These are phyloP conservation scores for Juncus inflexus DNA, from an alignment of 176 grass and related monocot genomes.

Conservation along the genomic window DNA sequence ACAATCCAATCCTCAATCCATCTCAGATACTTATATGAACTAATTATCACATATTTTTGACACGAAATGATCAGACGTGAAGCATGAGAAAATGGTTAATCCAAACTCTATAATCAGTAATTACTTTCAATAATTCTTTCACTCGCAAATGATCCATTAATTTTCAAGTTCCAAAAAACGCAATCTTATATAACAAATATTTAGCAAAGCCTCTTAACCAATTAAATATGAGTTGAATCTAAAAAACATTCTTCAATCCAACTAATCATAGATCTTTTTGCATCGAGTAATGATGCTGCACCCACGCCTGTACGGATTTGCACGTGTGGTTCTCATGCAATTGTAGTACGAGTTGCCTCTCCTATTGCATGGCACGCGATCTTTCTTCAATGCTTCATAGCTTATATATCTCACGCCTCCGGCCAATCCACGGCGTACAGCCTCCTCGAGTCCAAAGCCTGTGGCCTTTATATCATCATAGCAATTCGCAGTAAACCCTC, in stretches of 20 bases:
- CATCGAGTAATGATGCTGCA: constrained; percentile 38
- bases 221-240: too few species aligned
- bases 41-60: too few species aligned
- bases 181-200: too few species aligned
- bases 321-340: constrained; percentile 19
- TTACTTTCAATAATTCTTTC: too few species aligned
- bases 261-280: constrained; percentile 16
- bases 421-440: constrained; percentile 23
- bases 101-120: too few species aligned
- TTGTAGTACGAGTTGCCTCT: constrained; percentile 42
- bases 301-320: constrained; percentile 36
- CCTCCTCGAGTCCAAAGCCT: constrained; percentile 5
- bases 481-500: constrained; percentile 22
- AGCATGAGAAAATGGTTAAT: too few species aligned
- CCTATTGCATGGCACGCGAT: constrained; percentile 35
- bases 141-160: too few species aligned
- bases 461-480: neutral
- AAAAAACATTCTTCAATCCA: neutral
- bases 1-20: too few species aligned
- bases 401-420: constrained; percentile 25
- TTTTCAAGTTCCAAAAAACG: too few species aligned
- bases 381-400: constrained; percentile 28
- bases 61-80: too few species aligned
- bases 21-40: too few species aligned
- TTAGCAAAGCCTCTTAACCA: too few species aligned